Evolutionary conservation across 2,329 filamentous ascomycete genomes (phyloP).

Genomic region (Fusarium sacchari): DNA sequence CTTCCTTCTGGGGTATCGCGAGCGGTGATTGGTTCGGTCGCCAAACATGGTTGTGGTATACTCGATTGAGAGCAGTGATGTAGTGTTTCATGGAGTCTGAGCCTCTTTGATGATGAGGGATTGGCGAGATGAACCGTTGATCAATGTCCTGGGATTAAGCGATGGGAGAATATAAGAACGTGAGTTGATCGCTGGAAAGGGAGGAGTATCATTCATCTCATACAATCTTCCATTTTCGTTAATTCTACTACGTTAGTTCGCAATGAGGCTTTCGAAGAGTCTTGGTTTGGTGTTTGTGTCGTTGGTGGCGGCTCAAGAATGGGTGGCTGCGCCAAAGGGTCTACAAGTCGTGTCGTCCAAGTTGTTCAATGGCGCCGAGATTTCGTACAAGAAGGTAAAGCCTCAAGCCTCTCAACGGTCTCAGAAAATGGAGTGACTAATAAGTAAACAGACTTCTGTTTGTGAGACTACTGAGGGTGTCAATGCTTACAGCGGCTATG

Average conservation of each 20-base stretch:
- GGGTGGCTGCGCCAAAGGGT: background rate
- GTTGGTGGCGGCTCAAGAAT: conserved; percentile 2
- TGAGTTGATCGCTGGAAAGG: background rate
- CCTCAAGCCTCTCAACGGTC: background rate
- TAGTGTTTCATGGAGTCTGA: background rate
- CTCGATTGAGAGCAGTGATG: background rate
- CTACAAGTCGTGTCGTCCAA: conserved; percentile 10
- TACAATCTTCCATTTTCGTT: background rate
- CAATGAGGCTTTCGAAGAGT: background rate
- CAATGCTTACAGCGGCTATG: conserved; percentile 38
- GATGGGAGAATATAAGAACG: background rate
- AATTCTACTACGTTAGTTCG: background rate
- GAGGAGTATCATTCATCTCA: background rate
- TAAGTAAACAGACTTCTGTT: conserved; percentile 15
- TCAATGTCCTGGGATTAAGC: background rate
- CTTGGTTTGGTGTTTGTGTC: background rate
- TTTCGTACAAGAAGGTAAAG: conserved; percentile 40
- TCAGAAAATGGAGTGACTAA: background rate
- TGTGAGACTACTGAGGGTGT: conserved; percentile 40
- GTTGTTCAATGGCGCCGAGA: conserved; percentile 24
- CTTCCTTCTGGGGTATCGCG: background rate
- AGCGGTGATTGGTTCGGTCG: conserved; percentile 4
- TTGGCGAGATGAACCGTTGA: background rate
- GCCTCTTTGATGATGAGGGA: background rate
- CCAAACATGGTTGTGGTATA: background rate